phyloP scores from a whole-genome alignment of 306 rosid species.

The Pyrus communis region DNA sequence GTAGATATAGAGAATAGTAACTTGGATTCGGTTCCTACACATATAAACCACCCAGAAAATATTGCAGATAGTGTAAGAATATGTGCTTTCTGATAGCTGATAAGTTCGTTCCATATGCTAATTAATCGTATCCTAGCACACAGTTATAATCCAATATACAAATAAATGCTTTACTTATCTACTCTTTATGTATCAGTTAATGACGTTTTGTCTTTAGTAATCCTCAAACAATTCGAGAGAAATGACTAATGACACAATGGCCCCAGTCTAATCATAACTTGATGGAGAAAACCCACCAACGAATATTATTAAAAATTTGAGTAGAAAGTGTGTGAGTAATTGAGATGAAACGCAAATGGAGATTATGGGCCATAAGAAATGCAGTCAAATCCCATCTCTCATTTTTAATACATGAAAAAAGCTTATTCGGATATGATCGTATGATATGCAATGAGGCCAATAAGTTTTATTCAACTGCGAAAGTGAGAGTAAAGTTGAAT shows the following conservation, averaged over 20 bases:
- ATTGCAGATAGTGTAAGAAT: background rate
- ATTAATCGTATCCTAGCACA: background rate
- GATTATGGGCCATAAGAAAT: slow-evolving; percentile 24
- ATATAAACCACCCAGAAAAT: background rate
- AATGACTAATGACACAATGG: background rate
- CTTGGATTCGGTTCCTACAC: background rate
- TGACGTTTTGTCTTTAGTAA: background rate
- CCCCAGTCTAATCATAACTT: slow-evolving; percentile 8
- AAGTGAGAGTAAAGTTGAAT: slow-evolving; percentile 36
- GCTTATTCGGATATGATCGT: slow-evolving; percentile 26
- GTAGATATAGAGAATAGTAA: background rate
- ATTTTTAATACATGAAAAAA: slow-evolving; percentile 12
- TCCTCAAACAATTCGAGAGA: background rate
- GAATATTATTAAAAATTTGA: background rate
- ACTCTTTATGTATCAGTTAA: background rate
- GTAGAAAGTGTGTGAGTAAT: slow-evolving; percentile 1
- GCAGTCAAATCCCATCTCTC: slow-evolving; percentile 43
- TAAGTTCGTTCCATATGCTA: slow-evolving; percentile 13
- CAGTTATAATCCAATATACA: background rate
- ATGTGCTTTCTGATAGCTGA: background rate
- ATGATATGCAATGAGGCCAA: slow-evolving; percentile 8
- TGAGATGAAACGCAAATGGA: background rate
- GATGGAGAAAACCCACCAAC: slow-evolving; percentile 15
- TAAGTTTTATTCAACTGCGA: slow-evolving; percentile 19
- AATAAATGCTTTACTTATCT: background rate